These are phyloP conservation scores for Yamadazyma olivae DNA, from an alignment of 805 yeast species.

Conservation along the genomic window DNA sequence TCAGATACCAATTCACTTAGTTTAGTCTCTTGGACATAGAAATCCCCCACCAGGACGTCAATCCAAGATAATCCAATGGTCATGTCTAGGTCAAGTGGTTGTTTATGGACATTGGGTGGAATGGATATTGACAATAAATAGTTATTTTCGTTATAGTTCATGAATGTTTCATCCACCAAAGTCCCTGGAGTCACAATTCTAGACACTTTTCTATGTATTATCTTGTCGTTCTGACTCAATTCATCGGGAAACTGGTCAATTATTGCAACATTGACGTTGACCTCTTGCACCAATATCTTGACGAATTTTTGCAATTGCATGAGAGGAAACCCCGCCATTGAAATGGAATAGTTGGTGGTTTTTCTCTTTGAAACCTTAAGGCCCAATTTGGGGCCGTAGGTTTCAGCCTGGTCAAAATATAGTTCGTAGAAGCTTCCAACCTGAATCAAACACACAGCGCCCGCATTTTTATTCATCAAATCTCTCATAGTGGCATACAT, in stretches of 20 bases:
- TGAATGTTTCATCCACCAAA: slow-evolving; percentile 77
- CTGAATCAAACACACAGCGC: slow-evolving; percentile 53
- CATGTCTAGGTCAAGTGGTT: slow-evolving; percentile 36
- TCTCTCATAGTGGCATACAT: slow-evolving; percentile 30
- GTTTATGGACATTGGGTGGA: slow-evolving; percentile 44
- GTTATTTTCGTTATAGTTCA: slow-evolving; percentile 70
- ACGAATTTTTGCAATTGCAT: slow-evolving; percentile 69
- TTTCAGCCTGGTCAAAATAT: slow-evolving; percentile 84
- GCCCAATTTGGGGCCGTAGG: slow-evolving; percentile 67
- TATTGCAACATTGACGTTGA: slow-evolving; percentile 71
- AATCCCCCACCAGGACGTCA: slow-evolving; percentile 81
- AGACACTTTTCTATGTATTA: slow-evolving; percentile 65
- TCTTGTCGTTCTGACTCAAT: slow-evolving; percentile 19
- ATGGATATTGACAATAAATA: slow-evolving; percentile 64
- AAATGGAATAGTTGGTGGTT: slow-evolving; percentile 41
- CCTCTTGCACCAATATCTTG: slow-evolving; percentile 66
- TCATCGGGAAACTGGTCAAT: slow-evolving; percentile 58
- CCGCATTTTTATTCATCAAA: slow-evolving; percentile 32
- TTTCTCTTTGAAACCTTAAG: slow-evolving; percentile 62
- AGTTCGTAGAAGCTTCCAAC: slow-evolving; percentile 87
- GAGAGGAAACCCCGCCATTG: slow-evolving; percentile 93
- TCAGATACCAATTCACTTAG: slow-evolving; percentile 64
- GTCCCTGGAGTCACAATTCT: slow-evolving; percentile 93
- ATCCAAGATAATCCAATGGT: slow-evolving; percentile 81
- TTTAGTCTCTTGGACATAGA: slow-evolving; percentile 63